Conservation (phyloP, 176 grass and related monocot species). For the Rhynchospora tenuis region DNA sequence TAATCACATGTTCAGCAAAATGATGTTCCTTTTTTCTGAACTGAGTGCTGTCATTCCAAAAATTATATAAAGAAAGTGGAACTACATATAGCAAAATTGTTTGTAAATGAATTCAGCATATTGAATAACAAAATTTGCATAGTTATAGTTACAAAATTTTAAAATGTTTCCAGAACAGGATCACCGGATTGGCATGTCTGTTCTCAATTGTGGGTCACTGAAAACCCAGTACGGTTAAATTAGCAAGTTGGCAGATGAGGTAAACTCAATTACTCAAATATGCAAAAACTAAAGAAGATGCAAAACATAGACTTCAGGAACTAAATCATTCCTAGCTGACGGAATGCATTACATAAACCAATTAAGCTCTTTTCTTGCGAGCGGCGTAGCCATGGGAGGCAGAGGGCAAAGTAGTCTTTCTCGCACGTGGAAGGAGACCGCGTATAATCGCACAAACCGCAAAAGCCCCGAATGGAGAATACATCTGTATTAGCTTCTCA, state of each 20-base stretch:
- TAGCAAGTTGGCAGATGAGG: neutral
- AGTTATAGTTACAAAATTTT: neutral
- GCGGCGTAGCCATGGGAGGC: constrained; percentile 18
- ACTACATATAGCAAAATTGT: neutral
- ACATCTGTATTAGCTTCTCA: constrained; percentile 47
- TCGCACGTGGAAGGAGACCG: constrained; percentile 24
- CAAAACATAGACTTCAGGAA: neutral
- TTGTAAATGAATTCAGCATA: neutral
- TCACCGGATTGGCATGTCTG: neutral
- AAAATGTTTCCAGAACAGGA: neutral
- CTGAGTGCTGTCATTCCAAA: neutral
- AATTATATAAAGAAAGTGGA: neutral
- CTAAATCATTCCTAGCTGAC: neutral
- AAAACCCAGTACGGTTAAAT: neutral
- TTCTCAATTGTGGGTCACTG: neutral
- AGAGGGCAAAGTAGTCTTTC: neutral
- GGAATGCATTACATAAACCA: neutral
- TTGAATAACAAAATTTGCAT: neutral
- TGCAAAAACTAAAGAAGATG: neutral
- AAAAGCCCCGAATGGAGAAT: constrained; percentile 35
- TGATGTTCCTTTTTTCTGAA: neutral
- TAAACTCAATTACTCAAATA: neutral
- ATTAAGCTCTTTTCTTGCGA: constrained; percentile 51
- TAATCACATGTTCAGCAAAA: neutral
- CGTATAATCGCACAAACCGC: constrained; percentile 35